Evolutionary conservation across 192 early-diverging fungal species (phyloP).

Genomic region (Coemansia sp.): DNA sequence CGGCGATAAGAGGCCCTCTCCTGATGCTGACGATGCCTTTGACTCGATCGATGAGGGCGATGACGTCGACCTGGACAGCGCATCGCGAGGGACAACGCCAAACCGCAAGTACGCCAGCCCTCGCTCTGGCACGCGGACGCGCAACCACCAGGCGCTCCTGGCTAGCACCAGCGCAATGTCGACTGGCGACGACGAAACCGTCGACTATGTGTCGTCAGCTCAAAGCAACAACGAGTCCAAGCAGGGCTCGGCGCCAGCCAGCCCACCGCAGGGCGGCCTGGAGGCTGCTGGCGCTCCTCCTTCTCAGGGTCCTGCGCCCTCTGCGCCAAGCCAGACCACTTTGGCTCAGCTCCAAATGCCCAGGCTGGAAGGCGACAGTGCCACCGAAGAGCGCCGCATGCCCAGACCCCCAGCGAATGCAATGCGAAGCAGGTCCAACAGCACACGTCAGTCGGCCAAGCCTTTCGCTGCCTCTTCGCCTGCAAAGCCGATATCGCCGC

Average conservation of each 20-base stretch:
- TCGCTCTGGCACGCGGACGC: background rate
- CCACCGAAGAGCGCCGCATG: background rate
- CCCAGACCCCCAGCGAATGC: conserved; percentile 17
- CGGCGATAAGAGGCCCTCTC: conserved; percentile 41
- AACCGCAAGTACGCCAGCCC: background rate
- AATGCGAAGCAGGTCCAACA: conserved; percentile 26
- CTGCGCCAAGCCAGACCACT: background rate
- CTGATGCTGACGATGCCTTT: conserved; percentile 34
- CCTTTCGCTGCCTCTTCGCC: conserved; percentile 19
- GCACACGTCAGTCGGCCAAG: conserved; percentile 8
- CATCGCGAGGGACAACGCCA: conserved; percentile 4
- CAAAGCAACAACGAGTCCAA: conserved; percentile 33
- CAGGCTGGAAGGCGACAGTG: background rate
- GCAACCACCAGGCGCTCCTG: conserved; percentile 14
- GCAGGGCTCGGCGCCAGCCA: conserved; percentile 16
- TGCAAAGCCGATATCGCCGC: conserved; percentile 17
- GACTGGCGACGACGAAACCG: conserved; percentile 47
- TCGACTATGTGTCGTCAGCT: conserved; percentile 58
- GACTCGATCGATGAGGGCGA: conserved; percentile 30
- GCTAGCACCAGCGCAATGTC: conserved; percentile 33
- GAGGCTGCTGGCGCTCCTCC: conserved; percentile 1
- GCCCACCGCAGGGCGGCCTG: conserved; percentile 12
- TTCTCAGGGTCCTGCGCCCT: background rate
- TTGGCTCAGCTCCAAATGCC: background rate
- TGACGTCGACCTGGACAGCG: background rate